Conservation (phyloP, 805 yeast genomes). For the Tetrapisispora nanseiensis region DNA sequence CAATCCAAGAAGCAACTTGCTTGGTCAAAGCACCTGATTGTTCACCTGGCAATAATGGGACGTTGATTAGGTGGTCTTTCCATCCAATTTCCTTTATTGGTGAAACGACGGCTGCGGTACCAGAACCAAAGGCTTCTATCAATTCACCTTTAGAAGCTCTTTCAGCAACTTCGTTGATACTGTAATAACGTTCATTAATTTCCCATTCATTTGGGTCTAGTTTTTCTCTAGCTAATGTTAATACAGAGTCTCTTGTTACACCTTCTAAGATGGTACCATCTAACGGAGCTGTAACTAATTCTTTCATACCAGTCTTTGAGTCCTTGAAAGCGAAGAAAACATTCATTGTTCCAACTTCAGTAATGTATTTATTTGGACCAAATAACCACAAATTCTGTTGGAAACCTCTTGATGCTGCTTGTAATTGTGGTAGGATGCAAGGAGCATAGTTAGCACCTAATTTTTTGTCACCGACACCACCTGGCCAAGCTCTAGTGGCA, state of each 20-base stretch:
- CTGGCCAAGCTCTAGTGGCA: slow-evolving; percentile 98
- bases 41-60: slow-evolving; percentile 72
- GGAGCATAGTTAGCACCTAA: slow-evolving; percentile 98
- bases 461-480: slow-evolving; percentile 92
- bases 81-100: slow-evolving; percentile 84
- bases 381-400: slow-evolving; percentile 95
- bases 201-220: slow-evolving; percentile 70
- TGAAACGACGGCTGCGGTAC: slow-evolving; percentile 93
- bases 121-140: slow-evolving; percentile 94
- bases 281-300: slow-evolving; percentile 88
- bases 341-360: slow-evolving; percentile 98
- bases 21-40: slow-evolving; percentile 71
- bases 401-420: slow-evolving; percentile 83
- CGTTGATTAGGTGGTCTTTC: slow-evolving; percentile 56
- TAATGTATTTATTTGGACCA: slow-evolving; percentile 74
- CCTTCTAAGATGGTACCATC: slow-evolving; percentile 96
- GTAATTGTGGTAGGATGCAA: slow-evolving; percentile 77
- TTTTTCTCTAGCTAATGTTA: slow-evolving; percentile 64
- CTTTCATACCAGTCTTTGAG: slow-evolving; percentile 64
- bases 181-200: slow-evolving; percentile 70
- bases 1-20: slow-evolving; percentile 73
- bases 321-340: slow-evolving; percentile 77
- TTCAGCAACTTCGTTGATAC: slow-evolving; percentile 71
- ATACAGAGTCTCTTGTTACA: slow-evolving; percentile 85
- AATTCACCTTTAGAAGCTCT: slow-evolving; percentile 70